phyloP scores from a whole-genome alignment of 2,329 filamentous ascomycete genomes.

The Hypoxylon sp. region DNA sequence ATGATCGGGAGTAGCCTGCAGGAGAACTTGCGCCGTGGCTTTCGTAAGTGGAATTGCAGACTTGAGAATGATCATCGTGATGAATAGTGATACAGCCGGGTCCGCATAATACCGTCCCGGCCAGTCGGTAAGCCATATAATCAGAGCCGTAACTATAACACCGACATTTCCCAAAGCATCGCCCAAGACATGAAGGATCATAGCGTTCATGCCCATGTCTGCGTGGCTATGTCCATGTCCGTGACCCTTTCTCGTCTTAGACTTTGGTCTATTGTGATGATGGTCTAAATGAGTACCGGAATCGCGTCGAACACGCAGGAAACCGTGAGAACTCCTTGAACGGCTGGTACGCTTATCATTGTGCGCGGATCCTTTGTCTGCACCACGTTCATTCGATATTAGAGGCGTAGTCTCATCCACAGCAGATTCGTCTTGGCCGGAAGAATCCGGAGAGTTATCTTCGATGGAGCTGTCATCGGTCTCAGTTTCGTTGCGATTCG shows the following conservation, averaged over 20 bases:
- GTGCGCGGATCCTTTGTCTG: slow-evolving; percentile 51
- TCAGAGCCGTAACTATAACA: slow-evolving; percentile 83
- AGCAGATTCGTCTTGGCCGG: slow-evolving; percentile 47
- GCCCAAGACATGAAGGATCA: slow-evolving; percentile 81
- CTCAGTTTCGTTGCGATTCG: slow-evolving; percentile 66
- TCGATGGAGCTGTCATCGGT: slow-evolving; percentile 68
- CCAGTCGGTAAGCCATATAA: slow-evolving; percentile 92
- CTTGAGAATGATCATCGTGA: slow-evolving; percentile 82
- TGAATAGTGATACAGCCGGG: slow-evolving; percentile 91
- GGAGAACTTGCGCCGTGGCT: slow-evolving; percentile 86
- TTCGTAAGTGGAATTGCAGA: slow-evolving; percentile 84
- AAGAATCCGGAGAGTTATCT: slow-evolving; percentile 59
- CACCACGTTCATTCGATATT: slow-evolving; percentile 47
- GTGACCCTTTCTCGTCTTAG: slow-evolving; percentile 59
- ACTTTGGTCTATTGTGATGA: slow-evolving; percentile 81
- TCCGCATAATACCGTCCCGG: slow-evolving; percentile 89
- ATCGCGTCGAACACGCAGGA: slow-evolving; percentile 57
- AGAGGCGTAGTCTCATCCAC: slow-evolving; percentile 58
- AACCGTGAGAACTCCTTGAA: slow-evolving; percentile 47
- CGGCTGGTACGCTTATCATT: slow-evolving; percentile 49
- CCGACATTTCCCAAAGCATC: slow-evolving; percentile 89
- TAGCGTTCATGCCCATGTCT: slow-evolving; percentile 95
- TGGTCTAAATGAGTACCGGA: slow-evolving; percentile 76
- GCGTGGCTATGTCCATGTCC: slow-evolving; percentile 82
- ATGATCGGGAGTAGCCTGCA: slow-evolving; percentile 93